Base-by-base conservation (phyloP, 495 filamentous ascomycete species). In the Talaromyces liani region DNA sequence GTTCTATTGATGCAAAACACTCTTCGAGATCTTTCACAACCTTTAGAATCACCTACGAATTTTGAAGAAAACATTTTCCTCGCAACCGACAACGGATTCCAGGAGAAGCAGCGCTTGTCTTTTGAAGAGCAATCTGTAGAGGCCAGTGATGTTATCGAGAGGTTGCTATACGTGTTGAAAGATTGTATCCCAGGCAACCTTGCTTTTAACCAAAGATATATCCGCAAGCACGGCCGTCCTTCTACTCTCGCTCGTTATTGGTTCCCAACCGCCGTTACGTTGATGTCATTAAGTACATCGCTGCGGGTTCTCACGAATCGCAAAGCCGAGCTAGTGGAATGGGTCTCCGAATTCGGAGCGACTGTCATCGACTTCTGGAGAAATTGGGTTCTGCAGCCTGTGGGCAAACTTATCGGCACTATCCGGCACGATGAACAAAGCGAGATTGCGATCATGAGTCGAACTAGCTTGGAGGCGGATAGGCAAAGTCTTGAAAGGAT, bases 401-500 rank as follows among this genome's bases (percentile, higher is more conserved):
- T 86, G 3, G 84, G 84, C 65, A 92, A 92, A 72, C 80, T 98
- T 14, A 83, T 98, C 65, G 86, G 87, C 12, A 98, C 94, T 0
- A 98, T 98, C 68, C 85, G 92, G 12, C 94, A 97, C 68, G 91
- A 96, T 68, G 83, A 88, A 63, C 88, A 85, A 65, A 95, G 90
- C 66, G 93, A 97, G 70, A 92, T 98, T 62, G 92, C 92, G 20
- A 88, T 98, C 64, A 94, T 98, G 90, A 96, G 91, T 75, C 90
- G 89, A 57, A 87, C 90, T 65, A 96, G 91, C 66, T 79, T 98
- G 24, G 84, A 88, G 71, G 92, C 91, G 18, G 94, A 98, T 68
- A 86, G 91, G 54, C 90, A 90, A 20, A 96, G 92, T 67, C 78
- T 98, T 51, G 94, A 98, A 72, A 86, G 94, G 39, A 98, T 98